Evolutionary conservation across 164 flowering plant species (phyloP), one percentile per base, ranked within the genome.

Genomic region (Kalanchoe fedtschenkoi): DNA sequence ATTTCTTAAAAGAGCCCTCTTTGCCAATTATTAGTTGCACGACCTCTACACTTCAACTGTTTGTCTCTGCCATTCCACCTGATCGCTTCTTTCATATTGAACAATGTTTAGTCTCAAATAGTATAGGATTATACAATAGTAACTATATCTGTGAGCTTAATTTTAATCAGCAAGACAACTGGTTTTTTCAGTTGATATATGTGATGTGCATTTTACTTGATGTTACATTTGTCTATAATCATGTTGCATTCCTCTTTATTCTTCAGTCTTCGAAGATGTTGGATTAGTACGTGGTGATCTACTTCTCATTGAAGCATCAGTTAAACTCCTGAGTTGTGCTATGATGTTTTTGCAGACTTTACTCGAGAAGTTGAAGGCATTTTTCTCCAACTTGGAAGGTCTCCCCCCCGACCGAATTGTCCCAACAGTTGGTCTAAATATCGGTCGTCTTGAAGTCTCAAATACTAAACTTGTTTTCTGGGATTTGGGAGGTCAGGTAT

Each of bases 401-500:
- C 91, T 93, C 4, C 84, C 98, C 15, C 97, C 95, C 53, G 98
- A 90, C 74, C 81, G 96, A 60, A 93, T 93, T 75, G 91, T 93
- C 70, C 98, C 98, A 8, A 92, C 98, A 33, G 98, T 92, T 61
- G 98, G 98, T 53, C 91, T 92, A 34, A 92, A 92, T 70, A 92
- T 92, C 68, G 97, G 97, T 42, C 92, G 97, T 13, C 69, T 89
- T 63, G 97, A 90, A 85, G 85, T 72, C 44, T 71, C 87, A 65
- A 92, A 86, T 60, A 56, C 85, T 55, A 92, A 92, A 66, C 93
- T 92, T 73, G 91, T 89, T 60, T 89, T 89, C 67, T 92, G 98
- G 98, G 98, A 92, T 71, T 80, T 92, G 61, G 98, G 98, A 69
- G 98, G 98, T 71, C 98, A 90, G 91, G 98, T 90, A 80, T 60